These are phyloP conservation scores for Helotiales sp. DNA, from an alignment of 2,329 filamentous ascomycete genomes.

Conservation along the genomic window DNA sequence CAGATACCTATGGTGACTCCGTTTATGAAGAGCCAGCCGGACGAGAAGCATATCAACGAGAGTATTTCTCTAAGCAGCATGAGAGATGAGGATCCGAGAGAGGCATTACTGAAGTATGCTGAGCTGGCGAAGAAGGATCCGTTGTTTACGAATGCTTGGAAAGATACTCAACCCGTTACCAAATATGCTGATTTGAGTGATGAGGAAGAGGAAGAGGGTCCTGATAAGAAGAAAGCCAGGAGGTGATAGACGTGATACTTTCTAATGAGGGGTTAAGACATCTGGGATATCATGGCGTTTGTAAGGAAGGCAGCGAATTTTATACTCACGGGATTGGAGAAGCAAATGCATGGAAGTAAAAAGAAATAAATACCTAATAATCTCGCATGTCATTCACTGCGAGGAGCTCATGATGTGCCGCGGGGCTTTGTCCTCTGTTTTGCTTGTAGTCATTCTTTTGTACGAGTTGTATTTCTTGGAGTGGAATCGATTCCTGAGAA, in stretches of 20 bases:
- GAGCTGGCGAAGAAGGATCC: constrained; percentile 92
- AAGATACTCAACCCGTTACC: constrained; percentile 86
- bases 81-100: constrained; percentile 94
- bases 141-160: constrained; percentile 93
- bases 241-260: constrained; percentile 31
- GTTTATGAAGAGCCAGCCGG: constrained; percentile 87
- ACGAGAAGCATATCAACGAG: constrained; percentile 85
- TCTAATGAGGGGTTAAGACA: too few species aligned
- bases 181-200: constrained; percentile 91
- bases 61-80: constrained; percentile 90
- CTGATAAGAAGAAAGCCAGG: constrained; percentile 68
- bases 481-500: too few species aligned
- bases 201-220: constrained; percentile 71
- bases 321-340: too few species aligned
- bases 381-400: too few species aligned
- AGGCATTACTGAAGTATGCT: constrained; percentile 93
- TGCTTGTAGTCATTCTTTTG: too few species aligned
- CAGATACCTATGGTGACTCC: constrained; percentile 84
- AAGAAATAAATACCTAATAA: background rate
- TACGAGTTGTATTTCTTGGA: too few species aligned
- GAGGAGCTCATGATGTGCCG: too few species aligned
- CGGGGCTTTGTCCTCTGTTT: too few species aligned
- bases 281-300: background rate
- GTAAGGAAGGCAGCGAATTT: background rate
- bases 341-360: background rate